Evolutionary conservation across 2,329 filamentous ascomycete genomes (phyloP).

Genomic region (Trichoderma brevicompactum): DNA sequence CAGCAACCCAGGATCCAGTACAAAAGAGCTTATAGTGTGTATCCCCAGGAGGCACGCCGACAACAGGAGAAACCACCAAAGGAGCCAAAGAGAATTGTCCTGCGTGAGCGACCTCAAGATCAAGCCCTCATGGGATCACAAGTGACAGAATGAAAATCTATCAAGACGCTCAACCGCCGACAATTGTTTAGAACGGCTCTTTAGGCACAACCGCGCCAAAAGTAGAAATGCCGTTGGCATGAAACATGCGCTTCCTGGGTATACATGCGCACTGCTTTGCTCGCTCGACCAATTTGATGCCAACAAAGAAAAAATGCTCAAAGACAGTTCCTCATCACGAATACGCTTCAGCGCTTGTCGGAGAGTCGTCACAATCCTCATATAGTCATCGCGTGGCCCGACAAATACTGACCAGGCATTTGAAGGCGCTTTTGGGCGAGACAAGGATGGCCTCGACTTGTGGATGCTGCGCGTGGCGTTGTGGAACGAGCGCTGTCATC

Average conservation of each 20-base stretch:
- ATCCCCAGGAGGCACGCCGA: conserved; percentile 1
- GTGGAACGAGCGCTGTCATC: conserved; percentile 6
- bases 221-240: conserved; percentile 7
- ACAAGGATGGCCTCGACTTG: conserved; percentile 65
- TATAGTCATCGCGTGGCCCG: conserved; percentile 36
- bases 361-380: conserved; percentile 34
- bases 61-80: background rate
- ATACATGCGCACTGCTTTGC: conserved; percentile 57
- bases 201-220: background rate
- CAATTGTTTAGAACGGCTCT: conserved; percentile 2
- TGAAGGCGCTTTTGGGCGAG: conserved; percentile 50
- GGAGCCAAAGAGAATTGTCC: background rate
- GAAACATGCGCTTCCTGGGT: conserved; percentile 6
- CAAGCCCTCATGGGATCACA: background rate
- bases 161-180: background rate
- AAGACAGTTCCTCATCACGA: conserved; percentile 15
- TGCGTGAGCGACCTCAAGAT: background rate
- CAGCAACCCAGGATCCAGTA: conserved; percentile 26
- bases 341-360: conserved; percentile 19
- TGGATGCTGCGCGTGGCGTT: conserved; percentile 36
- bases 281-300: conserved; percentile 44
- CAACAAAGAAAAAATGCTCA: conserved; percentile 26
- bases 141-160: background rate
- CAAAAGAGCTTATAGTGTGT: background rate
- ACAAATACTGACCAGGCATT: conserved; percentile 59